Conservation (phyloP, 2,329 filamentous ascomycete genomes). For the Cladosporium sp. region DNA sequence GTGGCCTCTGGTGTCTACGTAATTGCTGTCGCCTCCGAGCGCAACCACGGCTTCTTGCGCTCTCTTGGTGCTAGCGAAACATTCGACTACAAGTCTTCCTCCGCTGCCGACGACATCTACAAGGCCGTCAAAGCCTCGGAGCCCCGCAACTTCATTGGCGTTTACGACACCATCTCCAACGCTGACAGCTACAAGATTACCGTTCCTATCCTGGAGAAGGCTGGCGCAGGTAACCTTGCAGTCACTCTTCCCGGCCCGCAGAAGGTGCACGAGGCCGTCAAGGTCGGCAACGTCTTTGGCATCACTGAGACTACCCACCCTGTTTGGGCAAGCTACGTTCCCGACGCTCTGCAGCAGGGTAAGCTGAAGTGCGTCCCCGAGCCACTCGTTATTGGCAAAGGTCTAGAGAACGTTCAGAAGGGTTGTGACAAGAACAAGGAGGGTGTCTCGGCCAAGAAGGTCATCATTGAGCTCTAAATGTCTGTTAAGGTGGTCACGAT, state of each 20-base stretch:
- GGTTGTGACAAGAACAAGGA: slow-evolving; percentile 28
- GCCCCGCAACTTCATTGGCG: slow-evolving; percentile 36
- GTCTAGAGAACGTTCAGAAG: slow-evolving; percentile 30
- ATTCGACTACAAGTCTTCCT: slow-evolving; percentile 12
- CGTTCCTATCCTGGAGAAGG: slow-evolving; percentile 25
- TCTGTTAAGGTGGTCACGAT: no score
- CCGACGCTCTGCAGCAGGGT: slow-evolving; percentile 32
- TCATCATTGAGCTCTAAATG: slow-evolving; percentile 27
- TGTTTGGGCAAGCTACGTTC: slow-evolving; percentile 27
- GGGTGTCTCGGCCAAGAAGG: slow-evolving; percentile 33
- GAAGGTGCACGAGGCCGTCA: slow-evolving; percentile 24
- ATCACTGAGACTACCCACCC: slow-evolving; percentile 22
- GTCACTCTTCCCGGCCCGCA: slow-evolving; percentile 16
- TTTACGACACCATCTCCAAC: slow-evolving; percentile 37
- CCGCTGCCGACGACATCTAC: slow-evolving; percentile 10
- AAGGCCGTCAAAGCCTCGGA: slow-evolving; percentile 19
- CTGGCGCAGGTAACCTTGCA: slow-evolving; percentile 23
- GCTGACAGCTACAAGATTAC: slow-evolving; percentile 22
- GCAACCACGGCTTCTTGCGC: slow-evolving; percentile 32
- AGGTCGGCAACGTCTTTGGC: slow-evolving; percentile 26
- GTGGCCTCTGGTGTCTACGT: slow-evolving; percentile 33
- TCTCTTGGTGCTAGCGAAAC: slow-evolving; percentile 9
- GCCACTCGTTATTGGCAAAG: slow-evolving; percentile 36
- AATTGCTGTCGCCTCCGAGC: slow-evolving; percentile 29
- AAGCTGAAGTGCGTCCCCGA: slow-evolving; percentile 33